Evolutionary conservation across 257 asterid species (phyloP).

Genomic region (Solanum paucissectum): DNA sequence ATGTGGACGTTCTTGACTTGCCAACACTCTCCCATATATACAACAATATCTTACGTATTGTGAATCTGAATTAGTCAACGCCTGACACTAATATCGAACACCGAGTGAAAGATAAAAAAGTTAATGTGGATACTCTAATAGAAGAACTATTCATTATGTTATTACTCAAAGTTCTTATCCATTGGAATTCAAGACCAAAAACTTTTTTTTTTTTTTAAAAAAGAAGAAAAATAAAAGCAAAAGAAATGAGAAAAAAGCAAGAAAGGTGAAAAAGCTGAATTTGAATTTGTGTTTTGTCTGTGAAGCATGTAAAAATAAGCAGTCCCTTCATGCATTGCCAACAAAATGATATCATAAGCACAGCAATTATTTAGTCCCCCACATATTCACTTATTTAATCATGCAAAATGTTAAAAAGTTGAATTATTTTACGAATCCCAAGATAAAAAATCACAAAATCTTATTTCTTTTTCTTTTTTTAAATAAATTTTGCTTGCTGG

Average conservation of each 20-base stretch:
- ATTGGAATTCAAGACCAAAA: not conserved
- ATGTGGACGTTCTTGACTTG: no score
- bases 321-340: constrained; percentile 5
- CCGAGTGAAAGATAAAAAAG: no score
- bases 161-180: not conserved
- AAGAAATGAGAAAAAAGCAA: not conserved
- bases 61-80: no score
- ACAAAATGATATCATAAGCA: constrained; percentile 38
- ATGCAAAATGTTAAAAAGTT: not conserved
- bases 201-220: not conserved
- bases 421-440: constrained; percentile 38
- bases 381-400: constrained; percentile 11
- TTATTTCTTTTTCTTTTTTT: not conserved
- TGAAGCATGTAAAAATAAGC: constrained; percentile 12
- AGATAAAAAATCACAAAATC: constrained; percentile 9
- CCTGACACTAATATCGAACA: no score
- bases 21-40: not conserved
- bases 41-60: not conserved
- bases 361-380: constrained; percentile 71
- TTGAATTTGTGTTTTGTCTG: constrained; percentile 36
- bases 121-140: not conserved
- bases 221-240: not conserved
- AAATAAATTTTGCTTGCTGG: constrained; percentile 23
- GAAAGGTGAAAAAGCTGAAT: constrained; percentile 16
- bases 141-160: not conserved